Base-by-base conservation (phyloP, 495 filamentous ascomycete genomes). In the Pseudoneurospora amorphoporcata region DNA sequence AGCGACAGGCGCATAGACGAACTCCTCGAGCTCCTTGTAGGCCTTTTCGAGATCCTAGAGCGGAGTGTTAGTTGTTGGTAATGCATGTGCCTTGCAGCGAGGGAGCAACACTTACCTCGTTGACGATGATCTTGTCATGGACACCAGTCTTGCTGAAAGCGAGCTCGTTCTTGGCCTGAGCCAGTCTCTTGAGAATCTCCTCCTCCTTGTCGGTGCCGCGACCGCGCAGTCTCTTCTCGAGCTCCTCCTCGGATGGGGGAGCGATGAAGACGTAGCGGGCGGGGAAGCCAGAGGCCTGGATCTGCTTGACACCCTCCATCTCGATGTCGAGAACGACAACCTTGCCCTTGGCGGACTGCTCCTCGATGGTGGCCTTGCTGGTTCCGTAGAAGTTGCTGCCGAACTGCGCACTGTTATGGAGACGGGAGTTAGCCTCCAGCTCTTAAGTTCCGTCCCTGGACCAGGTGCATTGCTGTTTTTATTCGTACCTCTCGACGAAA, bases 281-380 rank as follows among this genome's bases (percentile, higher is more conserved):
- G 72, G 89, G 84, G 76, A 96, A 86, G 79, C 88, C 84, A 69
- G 90, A 89, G 16, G 87, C 87, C 79, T 92, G 92, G 72, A 99
- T 92, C 84, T 98, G 95, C 83, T 98, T 98, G 68, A 98, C 94
- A 39, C 95, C 95, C 91, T 97, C 94, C 90, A 97, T 95, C 86
- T 98, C 95, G 79, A 98, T 99, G 81, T 99, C 91, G 73, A 94
- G 81, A 38, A 93, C 87, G 71, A 90, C 91, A 4, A 87, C 85
- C 77, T 84, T 84, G 32, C 91, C 91, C 80, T 90, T 87, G 73
- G 87, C 87, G 7, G 87, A 86, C 74, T 95, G 88, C 72, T 92
- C 87, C 81, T 90, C 87, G 73, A 98, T 90, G 5, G 92, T 92
- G 75, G 86, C 83, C 69, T 92, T 87, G 74, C 88, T 91, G 8